These are phyloP conservation scores for Conoideocrella luteorostrata DNA, from an alignment of 2,329 filamentous ascomycete species.

Conservation along the genomic window DNA sequence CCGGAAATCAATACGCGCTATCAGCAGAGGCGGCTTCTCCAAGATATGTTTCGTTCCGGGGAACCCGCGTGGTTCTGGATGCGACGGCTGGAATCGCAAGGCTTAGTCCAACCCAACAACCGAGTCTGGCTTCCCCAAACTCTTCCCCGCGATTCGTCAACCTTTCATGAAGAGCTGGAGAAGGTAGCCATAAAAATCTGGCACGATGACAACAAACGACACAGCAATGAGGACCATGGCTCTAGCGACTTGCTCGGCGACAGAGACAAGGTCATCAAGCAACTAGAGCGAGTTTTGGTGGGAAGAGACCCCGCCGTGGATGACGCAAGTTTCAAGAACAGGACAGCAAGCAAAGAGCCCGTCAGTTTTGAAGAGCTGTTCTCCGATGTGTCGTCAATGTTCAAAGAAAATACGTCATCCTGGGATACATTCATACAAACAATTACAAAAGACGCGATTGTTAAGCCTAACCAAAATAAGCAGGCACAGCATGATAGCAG, in stretches of 20 bases:
- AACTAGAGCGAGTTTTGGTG: slow-evolving; percentile 10
- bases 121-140: slow-evolving; percentile 10
- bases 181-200: slow-evolving; percentile 22
- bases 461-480: slow-evolving; percentile 6
- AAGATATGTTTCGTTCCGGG: slow-evolving; percentile 31
- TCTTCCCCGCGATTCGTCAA: slow-evolving; percentile 19
- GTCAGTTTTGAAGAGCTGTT: slow-evolving; percentile 37
- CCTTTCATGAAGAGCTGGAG: slow-evolving; percentile 25
- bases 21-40: slow-evolving; percentile 29
- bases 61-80: slow-evolving; percentile 38
- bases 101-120: slow-evolving; percentile 28
- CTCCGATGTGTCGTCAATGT: slow-evolving; percentile 28
- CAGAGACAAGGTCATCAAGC: slow-evolving; percentile 9
- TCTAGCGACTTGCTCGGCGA: slow-evolving; percentile 11
- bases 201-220: slow-evolving; percentile 13
- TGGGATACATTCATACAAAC: slow-evolving; percentile 35
- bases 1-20: slow-evolving; percentile 31
- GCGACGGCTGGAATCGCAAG: slow-evolving; percentile 28
- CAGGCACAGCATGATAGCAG: slow-evolving; percentile 12
- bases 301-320: neutral
- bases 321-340: neutral
- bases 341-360: slow-evolving; percentile 15
- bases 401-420: slow-evolving; percentile 30
- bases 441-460: slow-evolving; percentile 18
- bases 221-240: slow-evolving; percentile 10